phyloP scores from a whole-genome alignment of 75 land plant genomes.

The Sequoia sempervirens region DNA sequence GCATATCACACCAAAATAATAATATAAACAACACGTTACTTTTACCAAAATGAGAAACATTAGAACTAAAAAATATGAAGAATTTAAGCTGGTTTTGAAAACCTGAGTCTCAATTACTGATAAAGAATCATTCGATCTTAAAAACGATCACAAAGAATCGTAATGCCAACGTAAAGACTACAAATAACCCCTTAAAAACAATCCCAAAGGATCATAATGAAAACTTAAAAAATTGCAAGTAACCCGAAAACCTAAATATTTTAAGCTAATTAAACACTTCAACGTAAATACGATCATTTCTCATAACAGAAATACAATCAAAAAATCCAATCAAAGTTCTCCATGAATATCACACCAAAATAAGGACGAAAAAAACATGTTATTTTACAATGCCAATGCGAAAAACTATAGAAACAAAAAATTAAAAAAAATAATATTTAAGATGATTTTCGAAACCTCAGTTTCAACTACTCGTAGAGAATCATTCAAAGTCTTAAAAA shows the following conservation, averaged over 20 bases:
- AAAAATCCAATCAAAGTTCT: background rate
- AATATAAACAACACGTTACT: background rate
- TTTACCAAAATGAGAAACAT: background rate
- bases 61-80: background rate
- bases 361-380: background rate
- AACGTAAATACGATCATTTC: background rate
- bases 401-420: background rate
- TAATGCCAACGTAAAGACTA: no score
- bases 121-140: background rate
- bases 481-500: background rate
- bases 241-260: background rate
- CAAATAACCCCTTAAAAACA: no score
- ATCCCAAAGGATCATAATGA: no score
- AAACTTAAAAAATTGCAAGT: no score
- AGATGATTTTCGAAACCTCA: background rate
- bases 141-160: no score
- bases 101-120: background rate
- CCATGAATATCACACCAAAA: background rate
- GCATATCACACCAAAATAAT: background rate
- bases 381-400: background rate
- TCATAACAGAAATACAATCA: background rate
- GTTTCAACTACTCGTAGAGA: background rate
- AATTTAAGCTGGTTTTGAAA: background rate
- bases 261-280: constrained; percentile 1
- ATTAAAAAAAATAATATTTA: background rate